Base-by-base conservation (phyloP, 345 rosid genomes). In the Diplotaxis tenuifolia region DNA sequence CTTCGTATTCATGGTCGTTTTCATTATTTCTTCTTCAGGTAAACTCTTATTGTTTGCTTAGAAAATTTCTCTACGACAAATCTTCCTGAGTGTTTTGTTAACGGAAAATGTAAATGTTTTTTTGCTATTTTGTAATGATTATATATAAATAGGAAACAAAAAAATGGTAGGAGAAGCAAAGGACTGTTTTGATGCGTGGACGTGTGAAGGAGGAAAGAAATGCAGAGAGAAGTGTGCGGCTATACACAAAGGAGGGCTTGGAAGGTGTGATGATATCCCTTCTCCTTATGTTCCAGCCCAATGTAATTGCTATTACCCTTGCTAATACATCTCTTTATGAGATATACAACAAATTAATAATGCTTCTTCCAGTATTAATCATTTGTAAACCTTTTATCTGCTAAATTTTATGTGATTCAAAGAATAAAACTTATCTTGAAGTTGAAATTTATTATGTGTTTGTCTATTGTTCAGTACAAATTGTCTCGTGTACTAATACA, bases 381-480 rank as follows among this genome's bases (percentile, higher is more conserved):
- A 36, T 36, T 3, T 36, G 42, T 34, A 34, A 34, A 9, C 38
- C 4, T 34, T 9, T 31, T 31, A 31, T 31, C 0, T 31, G 9
- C 8, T 34, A 34, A 34, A 34, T 0, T 4, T 34, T 34, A 34
- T 34, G 40, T 34, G 42, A 36, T 36, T 36, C 42, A 36, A 83
- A 84, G 78, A 84, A 82, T 56, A 75, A 86, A 19, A 19, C 40
- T 5, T 74, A 32, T 75, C 42, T 71, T 16, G 83, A 84, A 42
- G 91, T 83, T 9, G 18, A 73, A 11, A 8, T 66, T 5, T 64
- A 56, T 29, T 83, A 84, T 75, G 28, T 80, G 19, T 53, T 55
- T 50, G 5, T 80, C 6, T 82, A 32, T 56, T n/a, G n/a, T n/a
- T n/a, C n/a, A n/a, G n/a, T n/a, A n/a, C n/a, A n/a, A n/a, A 78